phyloP scores from a whole-genome alignment of 345 rosid genomes.

The Salix koriyanagi region DNA sequence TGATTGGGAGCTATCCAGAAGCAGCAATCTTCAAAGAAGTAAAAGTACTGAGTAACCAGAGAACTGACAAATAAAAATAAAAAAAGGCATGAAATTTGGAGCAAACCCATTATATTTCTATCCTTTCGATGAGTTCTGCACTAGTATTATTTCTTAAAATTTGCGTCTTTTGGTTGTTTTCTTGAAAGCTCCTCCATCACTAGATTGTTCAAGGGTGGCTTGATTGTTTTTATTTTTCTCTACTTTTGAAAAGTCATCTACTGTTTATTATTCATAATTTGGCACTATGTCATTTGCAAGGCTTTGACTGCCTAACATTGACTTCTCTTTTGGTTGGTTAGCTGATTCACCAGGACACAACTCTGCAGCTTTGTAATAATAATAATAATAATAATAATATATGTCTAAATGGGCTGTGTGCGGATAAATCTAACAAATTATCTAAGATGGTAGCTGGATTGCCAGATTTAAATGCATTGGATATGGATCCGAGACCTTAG shows the following conservation, averaged over 20 bases:
- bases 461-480: not conserved
- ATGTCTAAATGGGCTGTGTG: too few relatives aligned
- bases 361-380: too few relatives aligned
- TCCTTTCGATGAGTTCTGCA: conserved; percentile 34
- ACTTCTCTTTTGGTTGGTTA: not conserved
- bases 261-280: conserved; percentile 14
- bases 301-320: conserved; percentile 33
- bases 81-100: not conserved
- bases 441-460: not conserved
- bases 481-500: not conserved
- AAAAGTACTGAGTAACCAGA: conserved; percentile 1
- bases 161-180: conserved; percentile 13
- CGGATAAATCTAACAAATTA: too few relatives aligned
- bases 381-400: too few relatives aligned
- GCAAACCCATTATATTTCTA: conserved; percentile 18
- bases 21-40: conserved; percentile 19
- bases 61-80: conserved; percentile 4
- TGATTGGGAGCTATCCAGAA: conserved; percentile 24
- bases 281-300: conserved; percentile 16
- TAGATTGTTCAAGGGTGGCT: conserved; percentile 10
- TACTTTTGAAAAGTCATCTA: conserved; percentile 32
- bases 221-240: conserved; percentile 20
- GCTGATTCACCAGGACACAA: conserved; percentile 5
- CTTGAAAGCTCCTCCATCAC: conserved; percentile 29
- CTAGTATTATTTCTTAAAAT: not conserved